Percentiles rank a stretch among this genome's conserved stretches.
Evolutionary conservation across 495 filamentous ascomycete species (phyloP).

Genomic region (Penicillium atrosanguineum): DNA sequence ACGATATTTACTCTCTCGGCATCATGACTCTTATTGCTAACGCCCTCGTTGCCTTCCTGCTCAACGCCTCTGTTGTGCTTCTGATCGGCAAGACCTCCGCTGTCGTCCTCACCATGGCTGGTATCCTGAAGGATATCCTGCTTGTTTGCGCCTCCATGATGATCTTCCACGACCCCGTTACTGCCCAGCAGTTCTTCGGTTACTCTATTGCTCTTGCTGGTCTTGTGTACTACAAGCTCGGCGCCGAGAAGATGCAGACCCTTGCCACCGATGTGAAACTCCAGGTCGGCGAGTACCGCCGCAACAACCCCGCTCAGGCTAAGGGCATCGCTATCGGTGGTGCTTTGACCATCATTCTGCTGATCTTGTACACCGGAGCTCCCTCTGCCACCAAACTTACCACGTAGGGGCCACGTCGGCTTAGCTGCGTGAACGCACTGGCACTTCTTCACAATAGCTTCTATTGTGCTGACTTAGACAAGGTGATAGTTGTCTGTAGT

Average conservation of each 20-base stretch:
- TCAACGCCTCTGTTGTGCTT: constrained; percentile 88
- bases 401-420: constrained; percentile 7
- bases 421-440: constrained; percentile 7
- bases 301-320: constrained; percentile 63
- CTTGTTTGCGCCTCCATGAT: constrained; percentile 82
- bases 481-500: not conserved
- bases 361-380: constrained; percentile 51
- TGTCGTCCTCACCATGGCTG: constrained; percentile 89
- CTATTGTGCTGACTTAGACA: constrained; percentile 6
- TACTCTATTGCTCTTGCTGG: constrained; percentile 85
- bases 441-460: constrained; percentile 1
- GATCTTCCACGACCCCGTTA: constrained; percentile 80
- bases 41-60: constrained; percentile 73
- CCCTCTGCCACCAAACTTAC: constrained; percentile 17
- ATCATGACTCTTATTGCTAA: constrained; percentile 71
- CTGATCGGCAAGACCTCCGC: constrained; percentile 95
- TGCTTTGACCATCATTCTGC: constrained; percentile 54
- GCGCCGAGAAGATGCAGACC: constrained; percentile 69
- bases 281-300: constrained; percentile 46
- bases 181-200: constrained; percentile 79
- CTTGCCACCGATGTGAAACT: constrained; percentile 58
- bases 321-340: constrained; percentile 61
- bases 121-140: constrained; percentile 93
- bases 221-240: constrained; percentile 92
- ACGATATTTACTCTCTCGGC: constrained; percentile 69